These are phyloP conservation scores for Mayamaea pseudoterrestris DNA, from an alignment of 108 stramenopile genomes.

Conservation along the genomic window DNA sequence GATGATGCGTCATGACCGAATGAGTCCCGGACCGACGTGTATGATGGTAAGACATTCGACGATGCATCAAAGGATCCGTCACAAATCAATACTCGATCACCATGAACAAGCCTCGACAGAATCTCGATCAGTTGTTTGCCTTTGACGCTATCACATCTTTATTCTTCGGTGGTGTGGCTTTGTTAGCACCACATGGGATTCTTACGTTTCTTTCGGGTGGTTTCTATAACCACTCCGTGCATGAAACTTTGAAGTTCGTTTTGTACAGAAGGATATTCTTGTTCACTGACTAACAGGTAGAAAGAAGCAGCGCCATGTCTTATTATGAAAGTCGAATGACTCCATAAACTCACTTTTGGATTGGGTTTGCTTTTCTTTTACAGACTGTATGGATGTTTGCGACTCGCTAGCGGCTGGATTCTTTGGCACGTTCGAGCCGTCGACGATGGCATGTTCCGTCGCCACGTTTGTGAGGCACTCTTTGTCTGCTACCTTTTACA, in stretches of 20 bases:
- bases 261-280: neutral
- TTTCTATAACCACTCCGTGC: constrained; percentile 61
- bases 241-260: constrained; percentile 63
- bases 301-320: no score
- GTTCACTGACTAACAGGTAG: neutral
- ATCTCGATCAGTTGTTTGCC: constrained; percentile 57
- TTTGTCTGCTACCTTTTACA: constrained; percentile 68
- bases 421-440: constrained; percentile 57
- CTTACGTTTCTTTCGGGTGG: constrained; percentile 32
- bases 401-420: constrained; percentile 75
- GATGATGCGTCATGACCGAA: no score
- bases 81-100: neutral
- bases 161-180: constrained; percentile 39
- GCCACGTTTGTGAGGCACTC: constrained; percentile 69
- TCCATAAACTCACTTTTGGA: no score
- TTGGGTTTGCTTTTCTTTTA: neutral
- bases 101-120: constrained; percentile 9
- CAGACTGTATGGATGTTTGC: constrained; percentile 71
- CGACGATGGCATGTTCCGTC: constrained; percentile 75
- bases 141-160: constrained; percentile 52
- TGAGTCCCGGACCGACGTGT: no score
- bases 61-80: neutral
- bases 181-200: constrained; percentile 62
- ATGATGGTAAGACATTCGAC: neutral
- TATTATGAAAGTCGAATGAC: no score